Evolutionary conservation across 2,329 filamentous ascomycete species (phyloP).

Genomic region (Aspergillus pseudoviridinutans): DNA sequence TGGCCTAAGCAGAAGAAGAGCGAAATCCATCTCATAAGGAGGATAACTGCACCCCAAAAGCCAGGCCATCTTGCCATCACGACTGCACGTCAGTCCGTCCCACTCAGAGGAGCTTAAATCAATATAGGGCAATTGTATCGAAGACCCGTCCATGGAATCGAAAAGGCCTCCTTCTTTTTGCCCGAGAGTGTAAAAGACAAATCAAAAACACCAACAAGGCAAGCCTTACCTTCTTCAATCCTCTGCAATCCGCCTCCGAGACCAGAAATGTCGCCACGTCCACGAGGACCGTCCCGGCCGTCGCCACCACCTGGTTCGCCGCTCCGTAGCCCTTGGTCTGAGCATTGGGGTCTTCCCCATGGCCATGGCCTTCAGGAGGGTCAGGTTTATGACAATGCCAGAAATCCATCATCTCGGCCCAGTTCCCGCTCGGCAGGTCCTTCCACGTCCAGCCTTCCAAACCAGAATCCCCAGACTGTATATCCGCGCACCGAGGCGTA

Average conservation of each 20-base stretch:
- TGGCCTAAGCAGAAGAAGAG: conserved; percentile 2
- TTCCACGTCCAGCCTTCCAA: conserved; percentile 63
- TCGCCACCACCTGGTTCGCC: conserved; percentile 66
- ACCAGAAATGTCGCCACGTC: conserved; percentile 76
- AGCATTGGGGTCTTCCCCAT: conserved; percentile 49
- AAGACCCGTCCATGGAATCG: conserved; percentile 47
- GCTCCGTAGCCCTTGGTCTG: conserved; percentile 75
- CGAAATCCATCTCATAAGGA: conserved; percentile 37
- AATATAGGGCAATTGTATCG: conserved; percentile 59
- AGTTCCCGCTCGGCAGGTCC: conserved; percentile 91
- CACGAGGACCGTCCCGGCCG: conserved; percentile 67
- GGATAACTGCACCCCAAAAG: conserved; percentile 26
- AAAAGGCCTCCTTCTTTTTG: conserved; percentile 55
- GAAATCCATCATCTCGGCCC: conserved; percentile 99
- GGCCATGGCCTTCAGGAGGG: conserved; percentile 40
- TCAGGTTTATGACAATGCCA: conserved; percentile 98
- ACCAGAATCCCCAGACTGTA: too few species aligned
- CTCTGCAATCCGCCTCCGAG: conserved; percentile 60
- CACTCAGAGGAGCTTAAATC: conserved; percentile 16
- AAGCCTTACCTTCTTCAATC: conserved; percentile 35
- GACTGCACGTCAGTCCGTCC: neutral
- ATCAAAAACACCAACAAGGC: conserved; percentile 1
- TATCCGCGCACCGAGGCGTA: neutral
- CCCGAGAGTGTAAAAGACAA: conserved; percentile 29
- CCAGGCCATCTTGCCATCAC: neutral